Evolutionary conservation across 768 basidiomycete species (phyloP), one percentile per base, ranked within the genome.

Genomic region (Dentipellis fragilis): DNA sequence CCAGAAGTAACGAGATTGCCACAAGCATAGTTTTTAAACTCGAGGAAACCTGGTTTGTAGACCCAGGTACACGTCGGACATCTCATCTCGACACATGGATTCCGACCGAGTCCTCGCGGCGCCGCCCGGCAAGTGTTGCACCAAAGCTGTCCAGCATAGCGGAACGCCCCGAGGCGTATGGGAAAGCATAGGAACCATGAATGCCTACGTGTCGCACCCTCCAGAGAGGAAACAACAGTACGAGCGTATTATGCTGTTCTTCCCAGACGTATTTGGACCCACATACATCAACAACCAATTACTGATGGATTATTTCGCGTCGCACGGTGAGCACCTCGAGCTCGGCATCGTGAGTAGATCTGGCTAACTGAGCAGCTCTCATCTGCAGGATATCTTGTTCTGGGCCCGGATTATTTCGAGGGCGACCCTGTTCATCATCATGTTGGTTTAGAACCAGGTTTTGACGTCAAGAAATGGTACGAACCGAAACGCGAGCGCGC

Each of bases 341-440:
- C n/a, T n/a, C n/a, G n/a, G n/a, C n/a, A n/a, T n/a, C n/a, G n/a
- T n/a, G n/a, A n/a, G n/a, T n/a, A n/a, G n/a, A n/a, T n/a, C n/a
- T n/a, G n/a, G n/a, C n/a, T n/a, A n/a, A n/a, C n/a, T n/a, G n/a
- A n/a, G n/a, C n/a, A n/a, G n/a, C n/a, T n/a, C n/a, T n/a, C n/a
- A n/a, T n/a, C n/a, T n/a, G n/a, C 38, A 54, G 53, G 53, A 16
- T 54, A 36, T 17, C 53, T 54, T 12, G 42, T 54, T n/a, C 12
- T 54, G 37, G 40, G 37, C 3, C 53, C 53, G 42, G 53, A 54
- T 29, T 54, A 48, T n/a, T 54, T 54, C 45, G 53, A 54, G 19
- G 46, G 46, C 19, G 53, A 47, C 22, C 42, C 36, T 7, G n/a
- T 54, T n/a, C 21, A 23, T 21, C 17, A 17, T 22, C 45, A 48